Evolutionary conservation across 768 basidiomycete genomes (phyloP), one percentile per base, ranked within the genome.

Genomic region (Leccinum disarticulatum): DNA sequence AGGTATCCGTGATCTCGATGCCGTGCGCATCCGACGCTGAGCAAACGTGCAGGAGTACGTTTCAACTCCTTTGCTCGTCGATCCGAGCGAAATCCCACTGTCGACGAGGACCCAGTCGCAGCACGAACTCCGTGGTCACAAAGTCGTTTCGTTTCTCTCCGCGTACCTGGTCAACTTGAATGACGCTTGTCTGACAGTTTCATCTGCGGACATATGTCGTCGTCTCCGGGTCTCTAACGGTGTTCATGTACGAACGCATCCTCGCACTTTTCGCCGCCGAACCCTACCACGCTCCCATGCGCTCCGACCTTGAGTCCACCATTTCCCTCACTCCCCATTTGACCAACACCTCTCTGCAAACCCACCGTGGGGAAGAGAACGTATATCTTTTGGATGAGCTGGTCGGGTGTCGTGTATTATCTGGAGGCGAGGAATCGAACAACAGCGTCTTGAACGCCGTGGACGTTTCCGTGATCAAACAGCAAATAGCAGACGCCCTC

Each of bases 261-360:
- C 83, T 99, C 19, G 94, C 95, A 4, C 77, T 99, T 3, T 98
- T 98, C 74, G 90, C 96, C 3, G 79, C 87, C 1, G 79, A 81
- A 8, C 84, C 90, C 1, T 98, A 95, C 70, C 60, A 66, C 0
- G 43, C 69, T 0, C 91, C 91, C 1, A 64, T 51, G 30, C 64
- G 65, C 11, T 67, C 72, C n/a, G 66, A 68, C 3, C 65, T 61
- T 31, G 71, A 67, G 2, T 66, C 68, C 46, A 65, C 65, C 25
- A 41, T 63, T 28, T 64, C 67, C 41, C 81, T 98, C 14, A 65
- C 76, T 7, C 82, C 89, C 3, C 95, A 98, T 74, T 79, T 98
- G 19, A 98, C 96, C 49, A 99, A 98, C 69, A 95, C 95, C 0
- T 93, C 90, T 19, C 78, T 97, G 14, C 96, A 97, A 72, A 79